Percentiles rank a stretch among this genome's conserved stretches.
phyloP scores from a whole-genome alignment of 2,329 filamentous ascomycete genomes.

The Colletotrichum ledebouriae region DNA sequence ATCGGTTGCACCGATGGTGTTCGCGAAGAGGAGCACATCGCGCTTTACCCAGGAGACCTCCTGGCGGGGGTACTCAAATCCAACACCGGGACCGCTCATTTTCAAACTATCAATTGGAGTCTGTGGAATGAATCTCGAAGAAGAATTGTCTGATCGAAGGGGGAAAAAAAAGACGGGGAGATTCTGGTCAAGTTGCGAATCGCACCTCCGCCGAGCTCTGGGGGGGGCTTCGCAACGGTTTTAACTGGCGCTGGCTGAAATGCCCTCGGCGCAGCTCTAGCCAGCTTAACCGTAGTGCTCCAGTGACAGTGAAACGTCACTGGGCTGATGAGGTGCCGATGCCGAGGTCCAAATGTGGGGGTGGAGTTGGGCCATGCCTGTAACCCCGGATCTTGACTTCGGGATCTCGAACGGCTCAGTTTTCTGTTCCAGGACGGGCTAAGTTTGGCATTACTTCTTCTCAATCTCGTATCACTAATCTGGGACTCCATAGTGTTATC shows the following conservation, averaged over 20 bases:
- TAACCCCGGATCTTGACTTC: slow-evolving; percentile 38
- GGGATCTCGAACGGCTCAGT: slow-evolving; percentile 20
- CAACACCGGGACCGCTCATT: slow-evolving; percentile 66
- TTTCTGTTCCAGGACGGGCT: slow-evolving; percentile 1
- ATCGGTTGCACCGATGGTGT: slow-evolving; percentile 86
- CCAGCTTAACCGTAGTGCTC: slow-evolving; percentile 34
- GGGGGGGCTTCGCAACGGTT: slow-evolving; percentile 33
- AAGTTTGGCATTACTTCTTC: background rate
- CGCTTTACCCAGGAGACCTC: slow-evolving; percentile 89
- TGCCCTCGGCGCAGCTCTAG: slow-evolving; percentile 39
- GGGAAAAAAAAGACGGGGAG: background rate
- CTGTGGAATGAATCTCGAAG: background rate
- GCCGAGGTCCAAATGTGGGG: slow-evolving; percentile 43
- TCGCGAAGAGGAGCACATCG: slow-evolving; percentile 90
- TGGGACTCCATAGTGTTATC: background rate
- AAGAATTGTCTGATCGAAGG: background rate
- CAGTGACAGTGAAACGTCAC: slow-evolving; percentile 30
- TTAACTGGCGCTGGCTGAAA: slow-evolving; percentile 31
- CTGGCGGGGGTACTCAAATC: slow-evolving; percentile 83
- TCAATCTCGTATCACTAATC: slow-evolving; percentile 15
- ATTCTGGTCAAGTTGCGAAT: slow-evolving; percentile 11
- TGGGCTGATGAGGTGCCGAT: slow-evolving; percentile 25
- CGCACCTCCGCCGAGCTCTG: slow-evolving; percentile 35
- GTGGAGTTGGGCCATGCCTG: slow-evolving; percentile 30
- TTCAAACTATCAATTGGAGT: background rate